A percentile compares a stretch with the other conserved stretches of the same genome.
These are phyloP conservation scores for Simplicillium sp. DNA, from an alignment of 2,329 filamentous ascomycete genomes.

Conservation along the genomic window DNA sequence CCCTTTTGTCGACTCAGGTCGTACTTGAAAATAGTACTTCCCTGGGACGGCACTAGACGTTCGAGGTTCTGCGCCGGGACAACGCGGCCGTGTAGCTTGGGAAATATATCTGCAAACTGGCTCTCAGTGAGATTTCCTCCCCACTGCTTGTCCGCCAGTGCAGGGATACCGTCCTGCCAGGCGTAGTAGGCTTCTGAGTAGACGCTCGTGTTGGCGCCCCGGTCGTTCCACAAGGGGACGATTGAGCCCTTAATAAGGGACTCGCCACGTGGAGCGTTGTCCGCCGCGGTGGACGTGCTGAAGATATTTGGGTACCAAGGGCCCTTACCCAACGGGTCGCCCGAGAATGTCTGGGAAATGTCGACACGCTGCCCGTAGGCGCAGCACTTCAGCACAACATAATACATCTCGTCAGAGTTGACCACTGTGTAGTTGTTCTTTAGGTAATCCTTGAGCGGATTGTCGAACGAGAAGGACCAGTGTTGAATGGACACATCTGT, in stretches of 20 bases:
- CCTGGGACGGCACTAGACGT: slow-evolving; percentile 7
- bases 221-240: slow-evolving; percentile 15
- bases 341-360: slow-evolving; percentile 24
- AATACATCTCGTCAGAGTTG: slow-evolving; percentile 13
- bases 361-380: slow-evolving; percentile 37
- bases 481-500: slow-evolving; percentile 25
- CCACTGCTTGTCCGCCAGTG: slow-evolving; percentile 16
- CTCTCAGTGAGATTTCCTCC: slow-evolving; percentile 9
- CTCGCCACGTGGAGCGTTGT: slow-evolving; percentile 10
- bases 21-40: slow-evolving; percentile 8
- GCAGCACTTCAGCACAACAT: slow-evolving; percentile 22
- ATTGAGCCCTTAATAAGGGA: slow-evolving; percentile 10
- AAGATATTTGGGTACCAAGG: slow-evolving; percentile 14
- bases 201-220: slow-evolving; percentile 12
- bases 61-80: slow-evolving; percentile 13
- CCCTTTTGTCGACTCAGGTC: neutral
- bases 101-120: slow-evolving; percentile 7
- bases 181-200: slow-evolving; percentile 14
- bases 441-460: slow-evolving; percentile 10
- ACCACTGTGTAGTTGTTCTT: slow-evolving; percentile 13
- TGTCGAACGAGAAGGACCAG: slow-evolving; percentile 13
- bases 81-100: slow-evolving; percentile 5
- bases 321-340: slow-evolving; percentile 6
- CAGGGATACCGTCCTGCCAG: slow-evolving; percentile 12
- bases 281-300: slow-evolving; percentile 7